These are phyloP conservation scores for Fusarium metavorans DNA, from an alignment of 2,329 filamentous ascomycete species.

Conservation along the genomic window DNA sequence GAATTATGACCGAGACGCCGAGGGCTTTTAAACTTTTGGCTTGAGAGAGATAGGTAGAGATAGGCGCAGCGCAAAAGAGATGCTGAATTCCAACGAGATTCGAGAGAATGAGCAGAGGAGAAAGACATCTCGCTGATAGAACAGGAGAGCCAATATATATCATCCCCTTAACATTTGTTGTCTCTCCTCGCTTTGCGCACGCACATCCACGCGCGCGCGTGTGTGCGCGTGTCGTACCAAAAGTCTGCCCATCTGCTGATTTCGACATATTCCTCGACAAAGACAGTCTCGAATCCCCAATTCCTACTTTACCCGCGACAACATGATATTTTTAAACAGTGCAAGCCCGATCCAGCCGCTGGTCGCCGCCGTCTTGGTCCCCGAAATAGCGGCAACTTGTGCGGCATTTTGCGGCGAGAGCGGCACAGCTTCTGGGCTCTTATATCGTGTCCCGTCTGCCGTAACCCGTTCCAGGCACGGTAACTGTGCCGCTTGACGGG, in stretches of 20 bases:
- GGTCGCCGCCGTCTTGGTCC: conserved; percentile 5
- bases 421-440: background rate
- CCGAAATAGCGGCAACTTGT: conserved; percentile 7
- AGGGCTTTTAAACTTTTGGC: conserved; percentile 8
- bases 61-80: background rate
- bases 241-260: conserved; percentile 9
- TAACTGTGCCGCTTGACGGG: background rate
- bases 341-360: conserved; percentile 24
- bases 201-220: background rate
- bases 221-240: conserved; percentile 1
- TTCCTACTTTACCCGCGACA: conserved; percentile 22
- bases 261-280: background rate
- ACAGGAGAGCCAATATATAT: background rate
- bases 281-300: background rate
- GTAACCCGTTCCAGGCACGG: conserved; percentile 4
- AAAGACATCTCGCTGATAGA: background rate
- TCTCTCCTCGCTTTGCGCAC: background rate
- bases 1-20: conserved; percentile 47
- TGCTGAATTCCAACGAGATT: background rate
- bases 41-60: background rate
- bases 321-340: conserved; percentile 7
- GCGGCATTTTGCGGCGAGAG: conserved; percentile 28
- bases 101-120: background rate
- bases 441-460: background rate
- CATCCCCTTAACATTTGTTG: background rate